Percentiles rank a stretch among this genome's conserved stretches.
Evolutionary conservation across 306 rosid species (phyloP).

Genomic region (Cercis canadensis): DNA sequence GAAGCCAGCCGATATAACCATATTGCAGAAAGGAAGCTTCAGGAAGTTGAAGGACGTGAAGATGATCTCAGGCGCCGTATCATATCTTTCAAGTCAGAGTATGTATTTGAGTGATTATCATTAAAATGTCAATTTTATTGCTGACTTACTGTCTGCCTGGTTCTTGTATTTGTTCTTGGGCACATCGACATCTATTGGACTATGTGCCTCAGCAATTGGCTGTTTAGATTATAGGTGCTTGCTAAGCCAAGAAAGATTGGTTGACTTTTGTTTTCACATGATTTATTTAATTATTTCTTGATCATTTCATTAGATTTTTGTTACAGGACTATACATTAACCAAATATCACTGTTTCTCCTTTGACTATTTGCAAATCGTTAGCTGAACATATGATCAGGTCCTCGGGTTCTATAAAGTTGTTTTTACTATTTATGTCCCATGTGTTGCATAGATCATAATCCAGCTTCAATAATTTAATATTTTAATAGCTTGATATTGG

Average conservation of each 20-base stretch:
- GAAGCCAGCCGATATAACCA: conserved; percentile 72
- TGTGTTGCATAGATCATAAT: conserved; percentile 14
- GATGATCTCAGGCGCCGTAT: conserved; percentile 84
- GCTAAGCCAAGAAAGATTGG: conserved; percentile 6
- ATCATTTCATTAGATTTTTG: background rate
- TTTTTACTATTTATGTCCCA: background rate
- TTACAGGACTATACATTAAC: conserved; percentile 7
- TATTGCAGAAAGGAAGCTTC: conserved; percentile 85
- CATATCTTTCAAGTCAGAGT: conserved; percentile 81
- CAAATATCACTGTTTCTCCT: background rate
- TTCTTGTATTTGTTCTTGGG: conserved; percentile 3
- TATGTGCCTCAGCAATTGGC: background rate
- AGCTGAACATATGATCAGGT: conserved; percentile 12
- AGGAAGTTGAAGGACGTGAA: conserved; percentile 91
- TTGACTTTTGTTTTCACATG: background rate
- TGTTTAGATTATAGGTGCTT: background rate
- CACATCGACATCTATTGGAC: background rate
- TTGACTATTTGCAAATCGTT: background rate
- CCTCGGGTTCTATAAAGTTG: background rate
- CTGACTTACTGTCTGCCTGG: conserved; percentile 1
- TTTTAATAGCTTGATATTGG: conserved; percentile 29
- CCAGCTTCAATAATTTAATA: conserved; percentile 19
- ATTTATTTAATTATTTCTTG: background rate
- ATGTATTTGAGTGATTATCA: conserved; percentile 37
- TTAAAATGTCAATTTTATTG: background rate